Base-by-base conservation (phyloP, 2,329 filamentous ascomycete species). In the Fusarium robinianum region DNA sequence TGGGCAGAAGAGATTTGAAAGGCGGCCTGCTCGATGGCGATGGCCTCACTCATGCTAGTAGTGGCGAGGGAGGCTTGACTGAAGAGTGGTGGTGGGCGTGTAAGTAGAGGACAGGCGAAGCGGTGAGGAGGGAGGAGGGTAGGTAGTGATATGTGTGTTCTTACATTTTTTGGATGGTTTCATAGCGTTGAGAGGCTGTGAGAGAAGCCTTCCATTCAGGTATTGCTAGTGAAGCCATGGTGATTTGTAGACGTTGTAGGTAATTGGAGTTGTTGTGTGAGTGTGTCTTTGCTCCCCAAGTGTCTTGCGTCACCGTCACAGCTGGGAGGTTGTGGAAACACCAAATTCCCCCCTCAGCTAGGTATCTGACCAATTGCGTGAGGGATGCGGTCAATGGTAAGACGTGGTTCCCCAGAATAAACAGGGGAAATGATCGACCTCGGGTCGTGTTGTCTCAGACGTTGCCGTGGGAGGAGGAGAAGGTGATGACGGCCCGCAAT, bases 21-120 rank as follows among this genome's bases (percentile, higher is more conserved):
- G 9, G 83, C 81, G 8, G 78, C 74, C 31, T 78, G 79, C 67
- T 95, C 90, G 26, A 83, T 70, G 32, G 76, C 66, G 60, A 85
- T 85, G 14, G 88, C 88, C 25, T 74, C 55, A 49, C 45, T 57
- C 55, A 66, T 64, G 31, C 60, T 63, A 24, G 45, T 55, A 4
- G 58, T 57, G 7, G 62, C 54, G 6, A 68, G 57, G 5, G 58
- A 63, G 26, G 58, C 53, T 52, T 64, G 63, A 36, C 67, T 70
- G 32, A 12, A 27, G 21, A 17, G 16, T 9, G 6, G 21, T 42
- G 21, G 27, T 24, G 18, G 14, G 21, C n/a, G 22, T 23, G 38
- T 39, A 25, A 38, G 40, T 41, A 31, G 41, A 22, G 21, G 6
- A 26, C 3, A 15, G n/a, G 22, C 31, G 31, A 14, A 22, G 31